Conservation (phyloP, 2,329 filamentous ascomycete species). For the Penicillium fuscoglaucum region DNA sequence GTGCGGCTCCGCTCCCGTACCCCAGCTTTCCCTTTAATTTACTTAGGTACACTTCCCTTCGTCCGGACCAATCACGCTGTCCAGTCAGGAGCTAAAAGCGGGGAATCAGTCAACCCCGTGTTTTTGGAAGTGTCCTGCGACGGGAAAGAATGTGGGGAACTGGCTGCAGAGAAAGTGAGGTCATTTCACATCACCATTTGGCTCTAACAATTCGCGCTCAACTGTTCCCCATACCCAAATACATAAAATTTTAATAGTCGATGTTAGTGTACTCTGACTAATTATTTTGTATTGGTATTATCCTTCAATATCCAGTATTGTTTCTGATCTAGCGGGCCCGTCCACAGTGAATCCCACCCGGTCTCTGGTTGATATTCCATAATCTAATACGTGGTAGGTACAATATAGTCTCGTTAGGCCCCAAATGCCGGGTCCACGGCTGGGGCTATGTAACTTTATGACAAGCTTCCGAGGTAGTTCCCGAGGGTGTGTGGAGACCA, state of each 20-base stretch:
- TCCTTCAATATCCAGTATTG: no score
- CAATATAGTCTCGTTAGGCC: no score
- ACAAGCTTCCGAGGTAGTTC: neutral
- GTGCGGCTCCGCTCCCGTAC: neutral
- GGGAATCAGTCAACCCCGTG: neutral
- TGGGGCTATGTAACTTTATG: neutral
- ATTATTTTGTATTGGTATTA: no score
- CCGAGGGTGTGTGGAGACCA: neutral
- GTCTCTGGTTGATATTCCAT: no score
- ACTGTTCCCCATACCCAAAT: neutral
- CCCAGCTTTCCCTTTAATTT: neutral
- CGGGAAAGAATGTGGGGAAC: neutral
- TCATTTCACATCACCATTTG: neutral
- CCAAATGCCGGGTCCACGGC: no score
- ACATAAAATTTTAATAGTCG: neutral
- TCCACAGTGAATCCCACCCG: no score
- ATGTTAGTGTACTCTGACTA: neutral
- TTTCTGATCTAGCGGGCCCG: neutral
- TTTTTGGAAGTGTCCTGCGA: neutral
- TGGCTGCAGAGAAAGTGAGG: neutral
- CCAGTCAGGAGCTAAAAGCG: neutral
- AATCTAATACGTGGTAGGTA: neutral
- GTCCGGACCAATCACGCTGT: neutral
- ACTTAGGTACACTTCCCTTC: neutral
- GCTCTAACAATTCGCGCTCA: neutral